Base-by-base conservation (phyloP, 163 green algal species). In the Volvox carteri region DNA sequence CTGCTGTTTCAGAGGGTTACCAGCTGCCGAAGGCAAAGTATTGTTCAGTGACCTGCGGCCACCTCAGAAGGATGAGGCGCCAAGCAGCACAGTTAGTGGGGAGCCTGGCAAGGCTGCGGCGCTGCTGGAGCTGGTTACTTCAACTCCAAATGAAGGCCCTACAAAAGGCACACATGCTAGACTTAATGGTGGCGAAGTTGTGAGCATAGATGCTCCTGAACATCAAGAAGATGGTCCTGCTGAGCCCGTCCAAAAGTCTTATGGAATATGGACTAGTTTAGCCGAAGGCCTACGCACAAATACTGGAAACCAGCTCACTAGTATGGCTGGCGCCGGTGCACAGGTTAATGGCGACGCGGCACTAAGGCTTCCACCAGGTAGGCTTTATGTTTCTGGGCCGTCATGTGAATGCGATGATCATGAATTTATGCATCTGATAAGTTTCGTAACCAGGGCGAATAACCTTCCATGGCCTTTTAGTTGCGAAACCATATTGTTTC, bases 1-100 rank as follows among this genome's bases (percentile, higher is more conserved):
- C 28, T 80, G 73, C 42, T 80, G 73, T 46, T 80, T 80, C 25
- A 60, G 44, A 44, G 73, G 73, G 23, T 46, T 80, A 62, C 18
- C 41, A 28, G 44, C 23, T 80, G 44, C 25, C 23, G 4, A 41
- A 60, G 44, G 11, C 41, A 35, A 28, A 80, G 44, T 23, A 42
- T 16, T 46, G 7, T 35, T 54, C 18, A 54, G 12, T 11, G 37
- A 52, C 12, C 4, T 54, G 25, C 18, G 70, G 19, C 70, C 16
- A 37, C 11, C 70, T 14, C 6, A 37, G 14, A 37, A 54, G 12
- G 33, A 56, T 52, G 70, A 52, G 37, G 33, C 8, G 8, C 70
- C 19, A 35, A 52, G 70, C 11, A 56, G 70, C 39, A 37, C 70
- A 37, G 18, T 30, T 52, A 9, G 37, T 6, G 37, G 12, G 23